Evolutionary conservation across 2,329 filamentous ascomycete genomes (phyloP), one percentile per base, ranked within the genome.

Genomic region (Ophiostoma sp.): DNA sequence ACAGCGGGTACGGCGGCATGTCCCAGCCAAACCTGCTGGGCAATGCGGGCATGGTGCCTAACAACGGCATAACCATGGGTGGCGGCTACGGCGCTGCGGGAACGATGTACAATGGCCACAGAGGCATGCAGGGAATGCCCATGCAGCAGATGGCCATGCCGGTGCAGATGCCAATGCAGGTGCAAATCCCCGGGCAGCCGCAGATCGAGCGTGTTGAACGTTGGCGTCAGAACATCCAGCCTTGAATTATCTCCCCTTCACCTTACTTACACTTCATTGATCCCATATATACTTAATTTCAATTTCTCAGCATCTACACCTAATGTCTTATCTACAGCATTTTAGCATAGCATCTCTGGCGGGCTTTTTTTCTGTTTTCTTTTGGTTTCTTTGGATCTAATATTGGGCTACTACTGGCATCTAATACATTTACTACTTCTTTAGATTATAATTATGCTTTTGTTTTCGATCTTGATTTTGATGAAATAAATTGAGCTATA

Each of bases 171-270:
- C 70, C 66, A 11, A 68, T 73, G 71, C 74, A 73, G 40, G 66
- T 69, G 63, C 67, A 45, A 16, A 40, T 67, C 12, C 73, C 70
- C 58, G 66, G 65, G 64, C 74, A 71, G 64, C 74, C 71, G 1
- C 74, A 76, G 69, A 66, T 74, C 4, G 76, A 77, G 64, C 75
- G 72, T 66, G 76, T 78, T 11, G 76, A 78, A 73, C 72, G 74
- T 18, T 78, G 76, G 76, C 73, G 76, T 40, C 76, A 77, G 70
- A 70, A 74, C 16, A 74, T 78, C 12, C 67, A 70, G 69, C 74
- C 74, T 18, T 73, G 63, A 67, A 9, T 9, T 12, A 55, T 67
- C 38, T 62, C 42, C 3, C 16, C 27, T 27, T 27, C 2, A 27
- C 27, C 27, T 27, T 27, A 27, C 27, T 27, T 27, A 27, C 27